Conservation (phyloP, 257 asterid genomes). For the Agastache rugosa region DNA sequence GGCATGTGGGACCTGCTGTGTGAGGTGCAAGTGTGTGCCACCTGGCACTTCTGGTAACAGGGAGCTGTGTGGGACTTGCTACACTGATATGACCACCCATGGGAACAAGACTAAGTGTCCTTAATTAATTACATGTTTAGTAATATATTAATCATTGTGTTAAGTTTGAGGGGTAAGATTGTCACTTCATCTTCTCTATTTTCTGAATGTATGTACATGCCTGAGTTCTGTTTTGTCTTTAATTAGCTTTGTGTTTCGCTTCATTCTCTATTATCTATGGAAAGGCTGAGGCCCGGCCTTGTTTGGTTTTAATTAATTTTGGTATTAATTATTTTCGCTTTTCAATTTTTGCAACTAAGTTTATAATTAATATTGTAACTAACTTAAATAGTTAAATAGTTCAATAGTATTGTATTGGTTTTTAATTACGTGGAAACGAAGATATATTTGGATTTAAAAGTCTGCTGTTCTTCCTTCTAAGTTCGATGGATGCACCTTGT, state of each 20-base stretch:
- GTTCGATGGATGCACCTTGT: too few species aligned
- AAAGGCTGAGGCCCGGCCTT: not conserved
- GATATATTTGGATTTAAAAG: too few species aligned
- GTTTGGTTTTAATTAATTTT: not conserved
- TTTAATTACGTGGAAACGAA: too few species aligned
- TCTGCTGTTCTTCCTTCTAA: too few species aligned
- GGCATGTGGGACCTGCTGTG: slow-evolving; percentile 85
- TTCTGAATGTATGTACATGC: not conserved
- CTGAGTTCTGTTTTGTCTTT: not conserved
- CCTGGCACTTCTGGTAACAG: slow-evolving; percentile 86
- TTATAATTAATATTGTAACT: too few species aligned
- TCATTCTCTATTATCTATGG: too few species aligned
- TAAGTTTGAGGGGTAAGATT: not conserved
- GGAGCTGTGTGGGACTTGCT: slow-evolving; percentile 68
- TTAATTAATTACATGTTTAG: not conserved
- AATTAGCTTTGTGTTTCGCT: too few species aligned
- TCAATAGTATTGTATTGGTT: too few species aligned
- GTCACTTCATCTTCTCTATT: not conserved
- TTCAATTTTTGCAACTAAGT: too few species aligned
- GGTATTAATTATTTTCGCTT: too few species aligned
- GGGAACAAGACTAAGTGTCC: slow-evolving; percentile 74
- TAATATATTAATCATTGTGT: too few species aligned
- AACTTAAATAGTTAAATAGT: too few species aligned
- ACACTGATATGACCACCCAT: slow-evolving; percentile 83
- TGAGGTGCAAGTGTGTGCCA: slow-evolving; percentile 87